Percentiles rank a stretch among this genome's conserved stretches.
Conservation (phyloP, 345 rosid genomes). For the Gossypium anomalum region DNA sequence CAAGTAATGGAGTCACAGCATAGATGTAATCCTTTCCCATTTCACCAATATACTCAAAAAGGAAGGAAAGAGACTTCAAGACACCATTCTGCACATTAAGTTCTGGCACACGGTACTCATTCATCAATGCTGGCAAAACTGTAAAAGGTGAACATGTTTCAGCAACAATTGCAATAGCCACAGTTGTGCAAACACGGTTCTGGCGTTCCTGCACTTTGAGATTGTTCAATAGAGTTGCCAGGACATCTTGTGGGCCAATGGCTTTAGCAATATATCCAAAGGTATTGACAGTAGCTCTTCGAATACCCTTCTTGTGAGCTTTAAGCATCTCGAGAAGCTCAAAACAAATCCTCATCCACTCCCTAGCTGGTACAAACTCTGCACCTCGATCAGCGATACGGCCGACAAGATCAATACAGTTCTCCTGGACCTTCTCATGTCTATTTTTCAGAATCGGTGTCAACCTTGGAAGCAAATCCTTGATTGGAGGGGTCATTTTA, state of each 20-base stretch:
- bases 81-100: slow-evolving; percentile 99
- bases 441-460: slow-evolving; percentile 98
- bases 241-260: slow-evolving; percentile 98
- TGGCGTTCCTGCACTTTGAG: slow-evolving; percentile 99
- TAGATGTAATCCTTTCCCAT: slow-evolving; percentile 99
- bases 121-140: slow-evolving; percentile 91
- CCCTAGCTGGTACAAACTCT: slow-evolving; percentile 99
- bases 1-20: slow-evolving; percentile 97
- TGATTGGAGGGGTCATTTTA: slow-evolving; percentile 98
- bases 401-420: slow-evolving; percentile 97
- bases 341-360: slow-evolving; percentile 98
- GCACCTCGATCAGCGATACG: slow-evolving; percentile 99
- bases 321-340: slow-evolving; percentile 99
- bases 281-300: slow-evolving; percentile 95
- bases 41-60: slow-evolving; percentile 96
- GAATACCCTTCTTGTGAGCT: slow-evolving; percentile 98
- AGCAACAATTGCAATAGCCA: slow-evolving; percentile 93
- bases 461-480: slow-evolving; percentile 96
- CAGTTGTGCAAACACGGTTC: slow-evolving; percentile 99
- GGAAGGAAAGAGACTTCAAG: slow-evolving; percentile 87
- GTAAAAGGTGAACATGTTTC: slow-evolving; percentile 98
- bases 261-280: slow-evolving; percentile 99
- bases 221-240: slow-evolving; percentile 91
- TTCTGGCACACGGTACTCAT: slow-evolving; percentile 96
- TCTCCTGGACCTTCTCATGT: slow-evolving; percentile 99